Evolutionary conservation across 768 basidiomycete genomes (phyloP).

Genomic region (Terana coerulea): DNA sequence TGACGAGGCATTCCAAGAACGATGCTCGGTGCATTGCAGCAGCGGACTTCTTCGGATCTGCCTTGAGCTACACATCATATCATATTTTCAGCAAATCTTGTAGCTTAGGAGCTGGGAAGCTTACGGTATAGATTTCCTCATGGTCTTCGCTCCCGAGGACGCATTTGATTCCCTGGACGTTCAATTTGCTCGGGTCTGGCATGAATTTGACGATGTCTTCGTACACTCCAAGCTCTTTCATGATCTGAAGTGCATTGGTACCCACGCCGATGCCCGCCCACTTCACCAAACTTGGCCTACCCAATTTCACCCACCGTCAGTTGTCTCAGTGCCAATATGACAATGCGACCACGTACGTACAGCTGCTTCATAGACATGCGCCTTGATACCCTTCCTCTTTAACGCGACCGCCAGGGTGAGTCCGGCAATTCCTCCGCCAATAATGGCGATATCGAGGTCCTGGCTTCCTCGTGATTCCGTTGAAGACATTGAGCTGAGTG

Average conservation of each 20-base stretch:
- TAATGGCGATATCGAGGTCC: slow-evolving; percentile 1
- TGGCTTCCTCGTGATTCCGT: too few species aligned
- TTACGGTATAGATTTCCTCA: slow-evolving; percentile 1
- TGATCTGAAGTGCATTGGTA: slow-evolving; percentile 5
- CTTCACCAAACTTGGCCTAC: slow-evolving; percentile 11
- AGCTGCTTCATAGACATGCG: slow-evolving; percentile 5
- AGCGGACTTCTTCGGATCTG: neutral
- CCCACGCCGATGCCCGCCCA: slow-evolving; percentile 9
- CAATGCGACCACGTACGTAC: neutral
- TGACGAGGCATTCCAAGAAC: slow-evolving; percentile 46
- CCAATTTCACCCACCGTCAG: too few species aligned
- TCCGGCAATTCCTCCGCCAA: slow-evolving; percentile 1
- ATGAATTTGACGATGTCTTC: neutral
- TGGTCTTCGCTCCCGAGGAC: neutral
- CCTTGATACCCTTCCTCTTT: neutral
- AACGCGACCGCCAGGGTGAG: neutral
- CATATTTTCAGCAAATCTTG: neutral
- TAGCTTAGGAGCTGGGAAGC: neutral
- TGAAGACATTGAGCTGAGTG: too few species aligned
- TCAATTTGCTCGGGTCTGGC: neutral
- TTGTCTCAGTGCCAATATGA: too few species aligned
- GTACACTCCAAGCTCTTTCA: neutral
- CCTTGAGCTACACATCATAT: too few species aligned
- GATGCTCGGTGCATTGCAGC: slow-evolving; percentile 11
- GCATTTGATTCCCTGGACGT: neutral